Evolutionary conservation across 2,329 filamentous ascomycete genomes (phyloP), one percentile per base, ranked within the genome.

Genomic region (Lasiodiplodia gonubiensis): DNA sequence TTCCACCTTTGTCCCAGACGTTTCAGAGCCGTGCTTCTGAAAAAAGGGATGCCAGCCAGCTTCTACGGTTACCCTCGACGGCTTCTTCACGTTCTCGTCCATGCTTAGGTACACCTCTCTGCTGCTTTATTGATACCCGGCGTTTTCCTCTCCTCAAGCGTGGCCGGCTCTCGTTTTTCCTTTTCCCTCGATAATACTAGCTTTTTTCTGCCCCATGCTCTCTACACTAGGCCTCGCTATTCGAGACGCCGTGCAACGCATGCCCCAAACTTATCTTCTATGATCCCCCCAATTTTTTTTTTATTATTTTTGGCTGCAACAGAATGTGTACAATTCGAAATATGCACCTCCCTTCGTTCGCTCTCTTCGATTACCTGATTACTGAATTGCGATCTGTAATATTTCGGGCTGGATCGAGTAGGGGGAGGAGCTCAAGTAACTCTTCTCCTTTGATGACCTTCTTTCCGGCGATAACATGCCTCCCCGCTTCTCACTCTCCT

Each of bases 61-160:
- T 12, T 46, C 37, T 30, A 16, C 49, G 23, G 21, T 30, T 52
- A 30, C 49, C 8, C 12, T 21, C 21, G 11, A 18, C 37, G 12
- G 21, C 25, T 61, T 42, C 57, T 25, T 25, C 59, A 46, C 42
- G 42, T 57, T 57, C 46, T 21, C 11, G 11, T 51, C 59, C 18
- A 30, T 63, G 30, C 30, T 52, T 37, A 51, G 46, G 42, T 25
- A 37, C 39, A 49, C 57, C 23, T 35, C 16, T 27, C 39, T 64
- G 33, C 61, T 53, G 51, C 51, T 64, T 64, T 64, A 27, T 64
- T 64, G 61, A 64, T 64, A 64, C 61, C 61, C 61, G 61, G 61
- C 61, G 61, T 54, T 64, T 30, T 37, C 49, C 46, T 33, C 46
- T 42, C 49, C 49, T 39, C 11, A 51, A n/a, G 21, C 42, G 42